These are phyloP conservation scores for Flaveria sonorensis DNA, from an alignment of 129 eudicot genomes.

Conservation along the genomic window DNA sequence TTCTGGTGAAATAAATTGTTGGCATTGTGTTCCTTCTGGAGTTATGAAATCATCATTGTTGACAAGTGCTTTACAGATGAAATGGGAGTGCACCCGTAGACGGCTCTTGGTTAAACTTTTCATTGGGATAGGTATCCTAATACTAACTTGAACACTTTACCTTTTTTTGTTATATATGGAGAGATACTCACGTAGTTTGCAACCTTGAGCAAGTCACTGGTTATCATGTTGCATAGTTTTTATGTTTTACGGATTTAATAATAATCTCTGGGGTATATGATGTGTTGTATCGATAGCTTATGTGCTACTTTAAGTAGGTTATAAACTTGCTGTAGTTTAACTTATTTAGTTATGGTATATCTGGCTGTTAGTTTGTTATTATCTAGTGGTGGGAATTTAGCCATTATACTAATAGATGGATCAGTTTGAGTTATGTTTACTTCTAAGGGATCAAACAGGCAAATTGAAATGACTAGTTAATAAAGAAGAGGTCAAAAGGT, in stretches of 20 bases:
- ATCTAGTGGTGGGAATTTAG: conserved; percentile 9
- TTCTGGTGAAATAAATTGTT: conserved; percentile 53
- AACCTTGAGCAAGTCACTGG: not conserved
- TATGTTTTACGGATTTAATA: not conserved
- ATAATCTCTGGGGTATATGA: not conserved
- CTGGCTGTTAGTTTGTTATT: conserved; percentile 2
- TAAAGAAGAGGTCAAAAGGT: not conserved
- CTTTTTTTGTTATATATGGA: conserved; percentile 2
- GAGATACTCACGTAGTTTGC: not conserved
- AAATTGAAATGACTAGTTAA: not conserved
- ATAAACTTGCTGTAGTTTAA: not conserved
- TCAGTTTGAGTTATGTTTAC: not conserved
- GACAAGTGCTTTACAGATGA: conserved; percentile 47
- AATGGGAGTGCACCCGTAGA: conserved; percentile 86
- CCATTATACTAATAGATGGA: not conserved
- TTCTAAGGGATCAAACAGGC: not conserved
- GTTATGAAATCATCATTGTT: conserved; percentile 43
- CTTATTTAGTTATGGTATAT: not conserved
- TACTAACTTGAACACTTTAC: conserved; percentile 14
- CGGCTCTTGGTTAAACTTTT: conserved; percentile 57
- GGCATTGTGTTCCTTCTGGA: conserved; percentile 70
- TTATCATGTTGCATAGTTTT: conserved; percentile 17
- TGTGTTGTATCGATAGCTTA: not conserved
- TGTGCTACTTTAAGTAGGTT: not conserved
- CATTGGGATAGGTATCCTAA: conserved; percentile 56